These are phyloP conservation scores for Garcia nutans DNA, from an alignment of 345 rosid species.

Conservation along the genomic window DNA sequence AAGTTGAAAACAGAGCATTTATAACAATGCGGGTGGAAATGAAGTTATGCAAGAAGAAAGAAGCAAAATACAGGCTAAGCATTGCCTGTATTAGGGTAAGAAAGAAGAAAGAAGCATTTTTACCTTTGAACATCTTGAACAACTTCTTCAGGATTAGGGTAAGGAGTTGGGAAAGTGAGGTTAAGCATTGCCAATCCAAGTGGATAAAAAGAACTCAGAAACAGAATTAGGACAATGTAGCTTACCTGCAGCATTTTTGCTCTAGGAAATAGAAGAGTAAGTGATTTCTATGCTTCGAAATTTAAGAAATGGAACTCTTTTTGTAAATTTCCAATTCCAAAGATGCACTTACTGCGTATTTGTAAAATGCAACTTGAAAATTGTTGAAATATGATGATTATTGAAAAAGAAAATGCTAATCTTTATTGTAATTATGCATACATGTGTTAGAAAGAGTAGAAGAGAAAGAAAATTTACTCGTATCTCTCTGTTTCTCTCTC, in stretches of 20 bases:
- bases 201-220: conserved; percentile 41
- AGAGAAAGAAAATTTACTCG: not conserved
- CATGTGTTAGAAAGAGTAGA: not conserved
- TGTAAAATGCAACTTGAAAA: too few relatives aligned
- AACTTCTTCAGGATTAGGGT: conserved; percentile 74
- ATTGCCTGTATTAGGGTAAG: too few relatives aligned
- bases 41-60: not conserved
- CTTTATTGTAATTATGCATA: conserved; percentile 6
- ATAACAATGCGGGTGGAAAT: not conserved
- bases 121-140: conserved; percentile 83
- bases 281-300: not conserved
- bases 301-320: not conserved
- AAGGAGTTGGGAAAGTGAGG: conserved; percentile 55
- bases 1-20: not conserved
- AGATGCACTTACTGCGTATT: not conserved
- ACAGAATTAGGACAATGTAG: conserved; percentile 28
- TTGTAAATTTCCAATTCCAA: not conserved
- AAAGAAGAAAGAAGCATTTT: conserved; percentile 10
- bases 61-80: conserved; percentile 4
- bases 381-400: not conserved
- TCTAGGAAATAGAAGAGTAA: not conserved
- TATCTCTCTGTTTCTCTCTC: not conserved
- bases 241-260: conserved; percentile 14
- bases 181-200: conserved; percentile 47
- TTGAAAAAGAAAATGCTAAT: not conserved